Percentiles rank a stretch among this genome's conserved stretches.
phyloP scores from a whole-genome alignment of 1,284 basidiomycete species.

The Pisolithus thermaeus region DNA sequence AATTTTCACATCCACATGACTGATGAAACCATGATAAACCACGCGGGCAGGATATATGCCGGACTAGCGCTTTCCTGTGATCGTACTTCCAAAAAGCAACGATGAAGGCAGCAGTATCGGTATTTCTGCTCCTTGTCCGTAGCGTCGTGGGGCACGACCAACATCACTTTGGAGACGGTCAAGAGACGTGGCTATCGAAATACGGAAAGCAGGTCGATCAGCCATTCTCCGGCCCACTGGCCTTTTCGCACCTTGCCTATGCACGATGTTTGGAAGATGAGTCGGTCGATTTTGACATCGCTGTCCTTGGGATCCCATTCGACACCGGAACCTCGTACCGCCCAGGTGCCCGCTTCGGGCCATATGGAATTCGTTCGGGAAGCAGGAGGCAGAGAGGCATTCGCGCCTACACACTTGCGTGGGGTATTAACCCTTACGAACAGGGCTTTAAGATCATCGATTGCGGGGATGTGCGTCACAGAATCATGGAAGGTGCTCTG shows the following conservation, averaged over 20 bases:
- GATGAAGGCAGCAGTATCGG: background rate
- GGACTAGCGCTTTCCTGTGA: too few species aligned
- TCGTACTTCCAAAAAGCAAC: background rate
- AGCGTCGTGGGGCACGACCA: constrained; percentile 7
- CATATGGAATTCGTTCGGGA: constrained; percentile 73
- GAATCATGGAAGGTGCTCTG: background rate
- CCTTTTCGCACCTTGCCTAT: constrained; percentile 71
- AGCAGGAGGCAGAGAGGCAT: constrained; percentile 57
- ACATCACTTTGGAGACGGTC: constrained; percentile 8
- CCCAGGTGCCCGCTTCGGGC: constrained; percentile 77
- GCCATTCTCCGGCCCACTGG: constrained; percentile 63
- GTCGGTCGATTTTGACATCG: constrained; percentile 57
- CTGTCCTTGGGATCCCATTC: constrained; percentile 76
- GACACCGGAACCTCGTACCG: constrained; percentile 70
- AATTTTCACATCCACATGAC: too few species aligned
- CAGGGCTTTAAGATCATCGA: constrained; percentile 58
- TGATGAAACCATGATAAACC: too few species aligned
- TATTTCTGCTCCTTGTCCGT: background rate
- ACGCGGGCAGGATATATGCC: too few species aligned
- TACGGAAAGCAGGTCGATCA: constrained; percentile 70
- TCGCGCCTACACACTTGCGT: constrained; percentile 59
- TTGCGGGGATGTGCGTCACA: constrained; percentile 65
- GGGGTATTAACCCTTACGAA: constrained; percentile 64
- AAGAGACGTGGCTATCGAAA: constrained; percentile 54
- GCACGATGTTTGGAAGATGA: constrained; percentile 63